Conservation (phyloP, 176 grass and related monocot species). For the Oryza nivara region DNA sequence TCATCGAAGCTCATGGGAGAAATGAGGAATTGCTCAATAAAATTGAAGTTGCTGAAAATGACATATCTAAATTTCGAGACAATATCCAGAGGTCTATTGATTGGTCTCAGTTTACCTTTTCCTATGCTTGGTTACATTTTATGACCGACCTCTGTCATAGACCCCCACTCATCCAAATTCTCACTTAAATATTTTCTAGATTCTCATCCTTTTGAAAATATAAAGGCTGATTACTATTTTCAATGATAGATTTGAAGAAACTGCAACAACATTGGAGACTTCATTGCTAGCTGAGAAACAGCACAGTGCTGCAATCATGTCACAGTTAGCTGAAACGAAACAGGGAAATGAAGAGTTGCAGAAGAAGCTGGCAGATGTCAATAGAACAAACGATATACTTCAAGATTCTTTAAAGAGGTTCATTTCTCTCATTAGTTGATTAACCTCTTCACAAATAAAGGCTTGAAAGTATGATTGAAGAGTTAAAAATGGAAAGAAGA, state of each 20-base stretch:
- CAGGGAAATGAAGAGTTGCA: conserved; percentile 57
- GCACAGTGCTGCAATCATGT: conserved; percentile 44
- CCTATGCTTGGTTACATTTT: conserved; percentile 30
- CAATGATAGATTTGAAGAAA: conserved; percentile 61
- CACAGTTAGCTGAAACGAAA: conserved; percentile 48
- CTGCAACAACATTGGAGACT: conserved; percentile 50
- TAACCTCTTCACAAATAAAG: conserved; percentile 28
- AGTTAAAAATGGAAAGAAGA: conserved; percentile 4
- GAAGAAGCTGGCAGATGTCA: conserved; percentile 61
- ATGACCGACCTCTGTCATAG: conserved; percentile 7
- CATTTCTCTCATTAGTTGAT: conserved; percentile 32
- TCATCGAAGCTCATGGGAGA: conserved; percentile 49
- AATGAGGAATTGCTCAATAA: conserved; percentile 58
- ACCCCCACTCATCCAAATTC: conserved; percentile 19
- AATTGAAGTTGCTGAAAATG: conserved; percentile 55
- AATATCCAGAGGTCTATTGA: conserved; percentile 47
- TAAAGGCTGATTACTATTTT: conserved; percentile 34
- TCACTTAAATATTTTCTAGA: not conserved
- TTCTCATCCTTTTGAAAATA: conserved; percentile 28
- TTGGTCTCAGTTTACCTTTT: conserved; percentile 5
- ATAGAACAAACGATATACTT: conserved; percentile 58
- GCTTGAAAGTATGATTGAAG: not conserved
- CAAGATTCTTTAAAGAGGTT: conserved; percentile 77
- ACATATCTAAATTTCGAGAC: conserved; percentile 60
- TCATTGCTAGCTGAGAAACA: conserved; percentile 64